Percentiles rank a stretch among this genome's conserved stretches.
phyloP scores from a whole-genome alignment of 371 early-diverging fungal species.

The Circinella umbellata region DNA sequence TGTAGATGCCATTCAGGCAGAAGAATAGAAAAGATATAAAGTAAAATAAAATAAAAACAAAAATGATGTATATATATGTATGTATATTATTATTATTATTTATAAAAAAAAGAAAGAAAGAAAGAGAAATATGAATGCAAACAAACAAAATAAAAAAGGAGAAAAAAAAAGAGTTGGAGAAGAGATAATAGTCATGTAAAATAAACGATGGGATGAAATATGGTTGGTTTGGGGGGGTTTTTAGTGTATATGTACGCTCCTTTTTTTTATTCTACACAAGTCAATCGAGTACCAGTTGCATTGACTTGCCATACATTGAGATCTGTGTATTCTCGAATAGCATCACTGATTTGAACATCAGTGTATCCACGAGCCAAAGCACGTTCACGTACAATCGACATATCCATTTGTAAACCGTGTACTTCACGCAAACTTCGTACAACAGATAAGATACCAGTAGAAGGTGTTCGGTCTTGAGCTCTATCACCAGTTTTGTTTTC shows the following conservation, averaged over 20 bases:
- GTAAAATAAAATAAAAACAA: constrained; percentile 6
- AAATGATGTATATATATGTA: constrained; percentile 1
- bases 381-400: constrained; percentile 67
- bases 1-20: constrained; percentile 97
- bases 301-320: constrained; percentile 80
- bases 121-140: constrained; percentile 8
- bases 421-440: constrained; percentile 45
- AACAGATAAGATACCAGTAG: constrained; percentile 68
- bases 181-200: background rate
- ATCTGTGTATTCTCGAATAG: constrained; percentile 71
- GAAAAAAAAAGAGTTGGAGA: background rate
- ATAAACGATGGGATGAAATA: background rate
- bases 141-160: constrained; percentile 1
- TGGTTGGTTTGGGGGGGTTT: no score
- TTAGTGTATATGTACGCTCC: no score
- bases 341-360: constrained; percentile 73
- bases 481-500: constrained; percentile 50
- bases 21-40: constrained; percentile 50
- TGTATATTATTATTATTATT: background rate
- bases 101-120: constrained; percentile 10
- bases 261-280: constrained; percentile 45
- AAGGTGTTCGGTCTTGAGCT: constrained; percentile 46
- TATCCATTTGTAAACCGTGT: constrained; percentile 32
- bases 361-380: constrained; percentile 80
- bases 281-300: constrained; percentile 65